Evolutionary conservation across 371 early-diverging fungal genomes (phyloP), one percentile per base, ranked within the genome.

Genomic region (Apophysomyces sp.): DNA sequence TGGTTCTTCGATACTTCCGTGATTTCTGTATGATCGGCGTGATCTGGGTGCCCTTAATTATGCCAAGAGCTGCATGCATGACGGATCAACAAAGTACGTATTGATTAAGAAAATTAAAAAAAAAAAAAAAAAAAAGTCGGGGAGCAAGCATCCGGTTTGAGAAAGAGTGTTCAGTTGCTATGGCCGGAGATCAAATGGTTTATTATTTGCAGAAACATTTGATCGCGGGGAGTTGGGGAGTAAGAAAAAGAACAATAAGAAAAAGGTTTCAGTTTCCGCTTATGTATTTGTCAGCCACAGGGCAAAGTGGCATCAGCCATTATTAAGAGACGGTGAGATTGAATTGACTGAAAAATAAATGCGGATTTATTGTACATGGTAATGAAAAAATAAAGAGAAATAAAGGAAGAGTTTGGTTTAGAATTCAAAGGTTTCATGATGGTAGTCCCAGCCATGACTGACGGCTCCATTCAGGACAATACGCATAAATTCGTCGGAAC

Each of bases 341-440:
- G n/a, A n/a, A n/a, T n/a, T n/a, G n/a, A n/a, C n/a, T n/a, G 11
- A 9, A 11, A 37, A 37, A 37, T 37, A 37, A 37, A 37, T 37
- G 37, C 37, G n/a, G 37, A 37, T 37, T 37, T 37, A 37, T 37
- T 37, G 37, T 37, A 37, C 37, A 37, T 37, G 37, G n/a, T n/a
- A 34, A 34, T 34, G 13, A 34, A 13, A 34, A 44, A 44, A 44
- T 44, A 21, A 44, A 44, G 9, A 44, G n/a, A 18, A 44, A 7
- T 15, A 21, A 44, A 21, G 8, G 37, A 37, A 18, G n/a, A 8
- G 9, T 44, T 44, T 44, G 13, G 16, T 64, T 49, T 73, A 76
- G 44, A 76, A 77, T 41, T 80, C 80, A 62, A 80, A 80, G 21
- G 77, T 76, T 63, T 80, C 80, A 37, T 72, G 68, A 39, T 76